phyloP scores from a whole-genome alignment of 352 stramenopile species.

The Pythium phragmiticola region DNA sequence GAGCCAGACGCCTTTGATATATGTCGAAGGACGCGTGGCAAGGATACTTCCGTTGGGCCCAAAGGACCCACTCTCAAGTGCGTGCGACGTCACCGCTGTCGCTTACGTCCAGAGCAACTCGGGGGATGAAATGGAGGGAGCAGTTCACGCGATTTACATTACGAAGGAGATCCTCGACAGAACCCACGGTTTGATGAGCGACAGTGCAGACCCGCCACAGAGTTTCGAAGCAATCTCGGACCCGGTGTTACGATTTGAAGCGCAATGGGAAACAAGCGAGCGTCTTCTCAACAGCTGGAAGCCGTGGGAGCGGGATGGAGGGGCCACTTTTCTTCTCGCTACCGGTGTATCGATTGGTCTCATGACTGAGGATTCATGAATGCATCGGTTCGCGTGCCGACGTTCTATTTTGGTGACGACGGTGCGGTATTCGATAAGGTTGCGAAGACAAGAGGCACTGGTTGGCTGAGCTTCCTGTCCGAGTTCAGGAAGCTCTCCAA shows the following conservation, averaged over 20 bases:
- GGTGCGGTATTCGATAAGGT: conserved; percentile 6
- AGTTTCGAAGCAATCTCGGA: neutral
- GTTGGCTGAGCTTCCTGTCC: neutral
- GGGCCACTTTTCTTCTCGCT: conserved; percentile 41
- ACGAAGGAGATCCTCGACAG: neutral
- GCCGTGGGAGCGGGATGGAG: conserved; percentile 48
- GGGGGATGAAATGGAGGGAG: conserved; percentile 10
- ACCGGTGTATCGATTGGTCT: conserved; percentile 5
- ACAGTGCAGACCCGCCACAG: neutral
- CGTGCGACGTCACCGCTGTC: conserved; percentile 31
- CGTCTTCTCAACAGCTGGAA: conserved; percentile 59
- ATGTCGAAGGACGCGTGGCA: conserved; percentile 35
- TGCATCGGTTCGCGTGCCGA: conserved; percentile 10
- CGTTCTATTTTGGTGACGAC: conserved; percentile 10
- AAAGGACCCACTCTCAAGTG: conserved; percentile 20
- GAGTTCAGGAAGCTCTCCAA: neutral
- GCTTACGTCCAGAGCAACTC: conserved; percentile 33
- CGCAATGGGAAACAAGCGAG: conserved; percentile 45
- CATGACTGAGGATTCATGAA: neutral
- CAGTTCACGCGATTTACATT: conserved; percentile 38
- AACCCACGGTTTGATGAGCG: neutral
- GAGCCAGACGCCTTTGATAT: conserved; percentile 22
- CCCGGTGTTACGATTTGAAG: conserved; percentile 32
- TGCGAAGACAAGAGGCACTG: conserved; percentile 4
- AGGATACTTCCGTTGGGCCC: conserved; percentile 31